Percentiles rank a stretch among this genome's conserved stretches.
Evolutionary conservation across 164 flowering plant genomes (phyloP).

Genomic region (Tetracentron sinense): DNA sequence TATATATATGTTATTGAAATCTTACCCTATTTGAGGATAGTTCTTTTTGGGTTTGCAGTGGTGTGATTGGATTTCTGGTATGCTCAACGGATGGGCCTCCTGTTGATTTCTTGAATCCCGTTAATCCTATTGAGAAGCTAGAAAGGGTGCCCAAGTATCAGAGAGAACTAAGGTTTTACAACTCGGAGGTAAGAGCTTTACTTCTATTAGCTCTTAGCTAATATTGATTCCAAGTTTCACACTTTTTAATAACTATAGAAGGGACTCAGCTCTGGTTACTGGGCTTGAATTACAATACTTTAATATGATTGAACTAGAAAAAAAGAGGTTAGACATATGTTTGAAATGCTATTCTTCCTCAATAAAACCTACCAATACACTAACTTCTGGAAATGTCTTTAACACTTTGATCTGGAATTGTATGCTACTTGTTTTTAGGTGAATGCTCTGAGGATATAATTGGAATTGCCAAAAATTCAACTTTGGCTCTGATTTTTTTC

Average conservation of each 20-base stretch:
- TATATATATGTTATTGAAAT: neutral
- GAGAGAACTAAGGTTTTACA: conserved; percentile 83
- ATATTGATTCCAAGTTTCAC: neutral
- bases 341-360: too few relatives aligned
- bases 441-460: too few relatives aligned
- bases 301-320: too few relatives aligned
- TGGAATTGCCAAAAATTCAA: too few relatives aligned
- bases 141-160: conserved; percentile 54
- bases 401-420: too few relatives aligned
- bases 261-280: neutral
- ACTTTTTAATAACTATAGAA: neutral
- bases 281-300: neutral
- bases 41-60: conserved; percentile 42
- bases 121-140: conserved; percentile 91
- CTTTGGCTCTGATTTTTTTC: too few relatives aligned
- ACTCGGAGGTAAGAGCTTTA: conserved; percentile 61
- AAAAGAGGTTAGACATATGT: too few relatives aligned
- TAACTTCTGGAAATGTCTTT: too few relatives aligned
- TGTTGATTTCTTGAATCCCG: conserved; percentile 75
- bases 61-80: conserved; percentile 85
- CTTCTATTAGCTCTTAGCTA: neutral
- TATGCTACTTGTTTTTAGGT: too few relatives aligned
- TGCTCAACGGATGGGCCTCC: conserved; percentile 88
- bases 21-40: neutral
- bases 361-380: too few relatives aligned